phyloP scores from a whole-genome alignment of 352 stramenopile genomes.

The Globisporangium heterothallicum region DNA sequence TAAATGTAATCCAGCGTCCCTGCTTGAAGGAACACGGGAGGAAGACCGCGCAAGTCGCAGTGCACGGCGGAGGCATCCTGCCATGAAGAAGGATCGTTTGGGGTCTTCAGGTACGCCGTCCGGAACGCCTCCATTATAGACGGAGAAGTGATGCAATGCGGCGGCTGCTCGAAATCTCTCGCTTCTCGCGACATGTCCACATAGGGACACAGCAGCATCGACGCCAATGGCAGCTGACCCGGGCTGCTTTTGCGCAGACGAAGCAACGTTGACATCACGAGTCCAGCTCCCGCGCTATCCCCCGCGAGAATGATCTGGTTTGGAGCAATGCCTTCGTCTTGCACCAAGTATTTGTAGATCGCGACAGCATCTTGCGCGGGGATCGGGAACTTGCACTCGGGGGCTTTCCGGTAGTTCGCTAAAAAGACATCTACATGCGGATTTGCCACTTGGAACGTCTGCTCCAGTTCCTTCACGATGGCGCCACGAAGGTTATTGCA shows the following conservation, averaged over 20 bases:
- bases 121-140: conserved; percentile 3
- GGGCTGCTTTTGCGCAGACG: conserved; percentile 16
- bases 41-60: conserved; percentile 24
- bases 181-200: conserved; percentile 17
- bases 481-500: conserved; percentile 6
- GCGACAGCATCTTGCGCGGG: conserved; percentile 18
- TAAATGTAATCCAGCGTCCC: conserved; percentile 22
- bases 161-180: background rate
- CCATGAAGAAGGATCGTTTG: conserved; percentile 6
- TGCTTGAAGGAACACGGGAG: conserved; percentile 29
- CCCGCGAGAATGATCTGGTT: conserved; percentile 23
- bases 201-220: conserved; percentile 14
- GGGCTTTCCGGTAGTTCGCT: conserved; percentile 28
- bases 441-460: conserved; percentile 6
- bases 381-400: conserved; percentile 20
- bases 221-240: conserved; percentile 14
- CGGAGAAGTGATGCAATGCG: conserved; percentile 8
- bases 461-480: conserved; percentile 13
- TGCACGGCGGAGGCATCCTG: conserved; percentile 27
- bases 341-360: conserved; percentile 20
- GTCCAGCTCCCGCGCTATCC: conserved; percentile 21
- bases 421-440: conserved; percentile 21
- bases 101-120: conserved; percentile 5
- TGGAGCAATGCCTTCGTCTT: conserved; percentile 10
- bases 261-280: conserved; percentile 26